Evolutionary conservation across 192 early-diverging fungal genomes (phyloP).

Genomic region (Entomortierella lignicola): DNA sequence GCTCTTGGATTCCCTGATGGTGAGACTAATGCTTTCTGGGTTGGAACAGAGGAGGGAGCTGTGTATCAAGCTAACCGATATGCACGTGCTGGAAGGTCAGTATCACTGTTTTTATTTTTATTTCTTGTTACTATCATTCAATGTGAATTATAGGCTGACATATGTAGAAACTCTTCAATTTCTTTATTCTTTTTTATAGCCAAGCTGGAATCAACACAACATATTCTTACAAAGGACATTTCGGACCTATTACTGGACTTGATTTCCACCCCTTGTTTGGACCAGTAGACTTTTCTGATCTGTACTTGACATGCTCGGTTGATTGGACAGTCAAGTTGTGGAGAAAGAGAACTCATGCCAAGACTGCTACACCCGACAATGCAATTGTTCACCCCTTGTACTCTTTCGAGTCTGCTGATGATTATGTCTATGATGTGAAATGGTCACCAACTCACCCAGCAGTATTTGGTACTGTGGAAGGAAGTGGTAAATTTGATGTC

Average conservation of each 20-base stretch:
- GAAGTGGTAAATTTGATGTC: constrained; percentile 87
- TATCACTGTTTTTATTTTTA: neutral
- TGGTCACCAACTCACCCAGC: constrained; percentile 98
- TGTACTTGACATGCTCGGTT: constrained; percentile 91
- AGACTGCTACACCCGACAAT: constrained; percentile 60
- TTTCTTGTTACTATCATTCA: neutral
- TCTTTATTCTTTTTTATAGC: constrained; percentile 52
- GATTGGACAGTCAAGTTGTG: constrained; percentile 99
- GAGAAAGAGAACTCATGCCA: constrained; percentile 75
- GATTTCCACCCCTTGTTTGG: constrained; percentile 89
- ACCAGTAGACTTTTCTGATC: constrained; percentile 88
- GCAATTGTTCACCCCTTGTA: constrained; percentile 74
- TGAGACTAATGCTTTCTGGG: constrained; percentile 93
- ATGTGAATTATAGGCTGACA: neutral
- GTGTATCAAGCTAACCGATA: constrained; percentile 96
- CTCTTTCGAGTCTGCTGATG: constrained; percentile 92
- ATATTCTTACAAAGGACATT: constrained; percentile 90
- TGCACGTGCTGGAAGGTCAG: constrained; percentile 91
- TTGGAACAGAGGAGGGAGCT: constrained; percentile 96
- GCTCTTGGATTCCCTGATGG: constrained; percentile 90
- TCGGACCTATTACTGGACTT: constrained; percentile 88
- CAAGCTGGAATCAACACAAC: constrained; percentile 94
- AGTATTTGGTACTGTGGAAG: constrained; percentile 93
- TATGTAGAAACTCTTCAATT: too few relatives aligned
- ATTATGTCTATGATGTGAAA: constrained; percentile 98